Conservation (phyloP, 1,284 basidiomycete genomes). For the Microbotryum saponariae region DNA sequence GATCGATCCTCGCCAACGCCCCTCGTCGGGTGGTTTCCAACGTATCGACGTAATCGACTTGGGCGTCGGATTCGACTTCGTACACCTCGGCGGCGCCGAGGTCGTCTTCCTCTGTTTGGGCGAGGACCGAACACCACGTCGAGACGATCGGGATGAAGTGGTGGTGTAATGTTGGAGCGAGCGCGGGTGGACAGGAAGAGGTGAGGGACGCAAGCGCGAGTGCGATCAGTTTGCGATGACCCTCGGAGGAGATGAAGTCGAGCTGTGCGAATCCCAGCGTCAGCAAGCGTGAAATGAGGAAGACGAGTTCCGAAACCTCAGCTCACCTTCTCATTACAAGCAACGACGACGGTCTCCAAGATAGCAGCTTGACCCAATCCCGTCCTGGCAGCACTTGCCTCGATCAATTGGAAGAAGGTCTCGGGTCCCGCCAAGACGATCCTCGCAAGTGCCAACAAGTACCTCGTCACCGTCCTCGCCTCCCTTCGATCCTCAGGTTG, state of each 20-base stretch:
- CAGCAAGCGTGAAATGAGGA: not conserved
- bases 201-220: constrained; percentile 30
- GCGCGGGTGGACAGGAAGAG: no score
- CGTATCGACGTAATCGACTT: constrained; percentile 26
- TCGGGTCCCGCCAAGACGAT: constrained; percentile 26
- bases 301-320: not conserved
- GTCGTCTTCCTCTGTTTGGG: constrained; percentile 32
- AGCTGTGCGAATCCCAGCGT: constrained; percentile 18
- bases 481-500: not conserved
- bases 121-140: constrained; percentile 31
- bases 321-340: constrained; percentile 32
- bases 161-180: no score
- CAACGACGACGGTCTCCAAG: constrained; percentile 13
- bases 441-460: constrained; percentile 17
- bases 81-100: constrained; percentile 34
- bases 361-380: constrained; percentile 18
- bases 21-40: constrained; percentile 24
- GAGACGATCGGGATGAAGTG: constrained; percentile 23
- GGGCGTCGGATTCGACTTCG: constrained; percentile 25
- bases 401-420: constrained; percentile 27
- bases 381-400: constrained; percentile 9
- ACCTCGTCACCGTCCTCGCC: not conserved
- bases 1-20: constrained; percentile 24
- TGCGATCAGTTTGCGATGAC: constrained; percentile 35
- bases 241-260: constrained; percentile 33